phyloP scores from a whole-genome alignment of 2,329 filamentous ascomycete genomes.

The Fusarium incarnatum region DNA sequence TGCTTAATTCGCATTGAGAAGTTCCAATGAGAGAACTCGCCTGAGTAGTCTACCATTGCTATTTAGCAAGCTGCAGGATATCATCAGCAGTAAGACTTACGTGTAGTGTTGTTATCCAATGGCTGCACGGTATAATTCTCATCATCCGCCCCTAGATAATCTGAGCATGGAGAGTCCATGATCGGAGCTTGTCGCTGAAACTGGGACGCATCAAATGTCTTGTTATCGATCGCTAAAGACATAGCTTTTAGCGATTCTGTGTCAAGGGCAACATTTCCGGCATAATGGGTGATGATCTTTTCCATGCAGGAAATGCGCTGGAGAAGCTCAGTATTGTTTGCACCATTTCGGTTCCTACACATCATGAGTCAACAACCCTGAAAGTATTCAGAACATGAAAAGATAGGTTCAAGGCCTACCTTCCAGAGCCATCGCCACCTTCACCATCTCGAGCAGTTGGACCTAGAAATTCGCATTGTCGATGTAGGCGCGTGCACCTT shows the following conservation, averaged over 20 bases:
- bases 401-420: slow-evolving; percentile 19
- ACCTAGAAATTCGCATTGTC: slow-evolving; percentile 61
- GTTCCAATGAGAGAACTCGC: slow-evolving; percentile 65
- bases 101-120: slow-evolving; percentile 56
- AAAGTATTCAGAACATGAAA: not conserved
- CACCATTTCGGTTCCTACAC: slow-evolving; percentile 40
- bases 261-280: slow-evolving; percentile 54
- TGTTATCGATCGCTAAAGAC: slow-evolving; percentile 57
- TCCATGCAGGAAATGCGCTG: slow-evolving; percentile 55
- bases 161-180: slow-evolving; percentile 42
- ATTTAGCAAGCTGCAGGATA: slow-evolving; percentile 13
- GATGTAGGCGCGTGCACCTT: slow-evolving; percentile 62
- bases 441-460: slow-evolving; percentile 48
- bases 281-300: slow-evolving; percentile 60
- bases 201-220: slow-evolving; percentile 35
- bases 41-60: slow-evolving; percentile 58
- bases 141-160: slow-evolving; percentile 49
- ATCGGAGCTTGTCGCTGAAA: slow-evolving; percentile 35
- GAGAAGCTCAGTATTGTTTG: slow-evolving; percentile 42
- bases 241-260: slow-evolving; percentile 53
- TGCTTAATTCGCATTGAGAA: slow-evolving; percentile 64
- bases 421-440: slow-evolving; percentile 42
- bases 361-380: slow-evolving; percentile 22
- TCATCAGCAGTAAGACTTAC: slow-evolving; percentile 46
- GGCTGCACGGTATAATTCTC: slow-evolving; percentile 57